Conservation (phyloP, 139 green algal species). For the Closterium sp. region DNA sequence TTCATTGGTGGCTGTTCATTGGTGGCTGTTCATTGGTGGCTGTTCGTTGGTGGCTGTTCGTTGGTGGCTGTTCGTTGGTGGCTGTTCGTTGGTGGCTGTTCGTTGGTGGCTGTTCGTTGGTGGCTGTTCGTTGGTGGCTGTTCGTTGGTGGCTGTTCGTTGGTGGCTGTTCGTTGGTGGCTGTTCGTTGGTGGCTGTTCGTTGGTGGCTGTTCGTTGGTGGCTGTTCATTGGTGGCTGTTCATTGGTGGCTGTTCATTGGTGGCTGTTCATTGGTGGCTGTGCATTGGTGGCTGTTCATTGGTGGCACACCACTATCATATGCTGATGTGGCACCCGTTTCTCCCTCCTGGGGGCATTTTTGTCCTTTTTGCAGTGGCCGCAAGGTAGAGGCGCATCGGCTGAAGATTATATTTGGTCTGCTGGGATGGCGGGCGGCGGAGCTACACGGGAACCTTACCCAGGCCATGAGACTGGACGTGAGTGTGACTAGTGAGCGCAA, state of each 20-base stretch:
- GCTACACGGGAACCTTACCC: conserved; percentile 94
- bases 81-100: too few relatives aligned
- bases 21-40: too few relatives aligned
- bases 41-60: too few relatives aligned
- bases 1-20: too few relatives aligned
- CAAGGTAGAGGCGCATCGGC: conserved; percentile 65
- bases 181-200: too few relatives aligned
- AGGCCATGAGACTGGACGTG: conserved; percentile 79
- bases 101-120: too few relatives aligned
- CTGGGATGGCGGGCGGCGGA: conserved; percentile 76
- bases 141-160: too few relatives aligned
- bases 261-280: neutral
- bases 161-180: too few relatives aligned
- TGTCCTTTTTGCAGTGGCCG: conserved; percentile 18
- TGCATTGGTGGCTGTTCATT: neutral
- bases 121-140: too few relatives aligned
- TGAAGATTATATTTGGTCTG: conserved; percentile 95
- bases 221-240: neutral
- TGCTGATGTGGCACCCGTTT: neutral
- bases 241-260: neutral
- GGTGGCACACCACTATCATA: neutral
- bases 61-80: too few relatives aligned
- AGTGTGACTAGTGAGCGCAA: neutral
- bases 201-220: too few relatives aligned
- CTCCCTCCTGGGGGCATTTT: neutral